Evolutionary conservation across 306 rosid species (phyloP), one percentile per base, ranked within the genome.

Genomic region (Geum urbanum): DNA sequence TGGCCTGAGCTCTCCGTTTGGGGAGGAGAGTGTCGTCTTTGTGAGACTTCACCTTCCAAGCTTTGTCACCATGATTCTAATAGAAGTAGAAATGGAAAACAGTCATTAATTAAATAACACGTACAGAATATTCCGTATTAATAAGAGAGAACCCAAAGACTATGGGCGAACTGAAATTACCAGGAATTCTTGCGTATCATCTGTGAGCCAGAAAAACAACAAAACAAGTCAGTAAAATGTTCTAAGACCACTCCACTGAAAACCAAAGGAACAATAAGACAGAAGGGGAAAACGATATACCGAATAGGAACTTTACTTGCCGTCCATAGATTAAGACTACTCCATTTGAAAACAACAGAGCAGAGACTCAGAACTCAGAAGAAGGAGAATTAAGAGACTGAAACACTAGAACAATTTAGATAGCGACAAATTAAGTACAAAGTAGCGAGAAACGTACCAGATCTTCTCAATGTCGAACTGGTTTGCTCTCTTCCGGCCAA

Each of bases 301-400:
- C 92, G 44, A 81, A 81, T 8, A 87, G 88, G 53, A 87, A 82
- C 75, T 90, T 94, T 64, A 94, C 98, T 87, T 90, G 90, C 35
- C 94, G 85, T 74, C 90, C 94, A 46, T 84, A 90, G 56, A 94
- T 97, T 55, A 94, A 87, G 66, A 88, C 98, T 5, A 90, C 96
- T 18, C 98, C 98, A 50, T 95, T 96, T 94, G 81, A 79, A 68
- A 73, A 64, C 13, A 53, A n/a, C n/a, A n/a, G n/a, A n/a, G n/a
- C n/a, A n/a, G n/a, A n/a, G n/a, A n/a, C n/a, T n/a, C n/a, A n/a
- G n/a, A n/a, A n/a, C n/a, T n/a, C n/a, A n/a, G n/a, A n/a, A n/a
- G n/a, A n/a, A n/a, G n/a, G n/a, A n/a, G n/a, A n/a, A n/a, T n/a
- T n/a, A n/a, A n/a, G n/a, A n/a, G n/a, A n/a, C n/a, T n/a, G n/a